These are phyloP conservation scores for Colletotrichum tropicale DNA, from an alignment of 2,329 filamentous ascomycete species.

Conservation along the genomic window DNA sequence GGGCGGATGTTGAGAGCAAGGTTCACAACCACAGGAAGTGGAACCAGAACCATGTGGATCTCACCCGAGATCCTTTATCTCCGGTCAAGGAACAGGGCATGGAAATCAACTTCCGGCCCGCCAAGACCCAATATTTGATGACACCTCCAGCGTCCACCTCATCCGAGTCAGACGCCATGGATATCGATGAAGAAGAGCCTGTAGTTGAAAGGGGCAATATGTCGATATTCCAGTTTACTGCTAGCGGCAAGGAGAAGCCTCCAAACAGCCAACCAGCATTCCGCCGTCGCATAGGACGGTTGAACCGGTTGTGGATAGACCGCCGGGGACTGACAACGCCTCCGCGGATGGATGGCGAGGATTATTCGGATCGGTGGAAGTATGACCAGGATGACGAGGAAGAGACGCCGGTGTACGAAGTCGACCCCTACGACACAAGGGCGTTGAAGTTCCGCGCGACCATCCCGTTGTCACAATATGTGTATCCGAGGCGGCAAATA, in stretches of 20 bases:
- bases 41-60: conserved; percentile 89
- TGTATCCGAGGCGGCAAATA: conserved; percentile 42
- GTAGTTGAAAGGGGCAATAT: conserved; percentile 31
- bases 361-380: conserved; percentile 75
- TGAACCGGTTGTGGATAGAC: conserved; percentile 88
- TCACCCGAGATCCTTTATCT: conserved; percentile 84
- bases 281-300: conserved; percentile 82
- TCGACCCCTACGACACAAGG: conserved; percentile 72
- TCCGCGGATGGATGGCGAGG: conserved; percentile 46
- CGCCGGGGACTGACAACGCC: conserved; percentile 70
- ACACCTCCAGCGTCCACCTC: conserved; percentile 64
- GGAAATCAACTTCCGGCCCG: conserved; percentile 71
- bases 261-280: conserved; percentile 65
- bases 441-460: conserved; percentile 67
- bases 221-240: conserved; percentile 52
- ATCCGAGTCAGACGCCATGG: conserved; percentile 55
- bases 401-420: conserved; percentile 73
- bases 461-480: conserved; percentile 53
- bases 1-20: conserved; percentile 83
- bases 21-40: conserved; percentile 88
- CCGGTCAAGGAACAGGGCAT: conserved; percentile 71
- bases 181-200: conserved; percentile 47
- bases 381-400: conserved; percentile 89
- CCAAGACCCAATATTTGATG: conserved; percentile 73
- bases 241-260: conserved; percentile 43